Evolutionary conservation across 2,329 filamentous ascomycete genomes (phyloP).

Genomic region (Albifimbria verrucaria): DNA sequence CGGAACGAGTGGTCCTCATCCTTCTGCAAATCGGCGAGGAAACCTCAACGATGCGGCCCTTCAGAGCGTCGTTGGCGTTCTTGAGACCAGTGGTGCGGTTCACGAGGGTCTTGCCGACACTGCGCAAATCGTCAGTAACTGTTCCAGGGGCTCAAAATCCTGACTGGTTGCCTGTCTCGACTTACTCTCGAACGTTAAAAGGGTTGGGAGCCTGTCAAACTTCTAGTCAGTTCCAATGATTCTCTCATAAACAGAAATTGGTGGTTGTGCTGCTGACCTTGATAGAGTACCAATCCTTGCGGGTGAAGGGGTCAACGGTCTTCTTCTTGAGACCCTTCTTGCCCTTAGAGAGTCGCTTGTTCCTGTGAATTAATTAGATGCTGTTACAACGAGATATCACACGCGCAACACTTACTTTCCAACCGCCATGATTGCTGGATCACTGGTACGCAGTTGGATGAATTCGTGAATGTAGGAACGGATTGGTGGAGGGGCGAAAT

Average conservation of each 20-base stretch:
- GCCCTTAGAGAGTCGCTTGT: slow-evolving; percentile 99
- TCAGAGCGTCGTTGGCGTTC: slow-evolving; percentile 99
- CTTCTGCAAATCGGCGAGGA: slow-evolving; percentile 99
- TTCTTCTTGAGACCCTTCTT: slow-evolving; percentile 99
- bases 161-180: slow-evolving; percentile 22
- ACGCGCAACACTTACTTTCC: slow-evolving; percentile 47
- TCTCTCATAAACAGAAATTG: neutral
- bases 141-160: slow-evolving; percentile 13
- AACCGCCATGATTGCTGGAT: slow-evolving; percentile 58
- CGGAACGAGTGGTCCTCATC: slow-evolving; percentile 99
- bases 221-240: slow-evolving; percentile 13
- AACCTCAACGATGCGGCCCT: slow-evolving; percentile 98
- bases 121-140: slow-evolving; percentile 38
- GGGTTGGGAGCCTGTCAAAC: slow-evolving; percentile 76
- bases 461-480: slow-evolving; percentile 41
- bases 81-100: slow-evolving; percentile 99
- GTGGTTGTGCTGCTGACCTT: slow-evolving; percentile 67
- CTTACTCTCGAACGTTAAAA: slow-evolving; percentile 96
- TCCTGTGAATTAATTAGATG: slow-evolving; percentile 53
- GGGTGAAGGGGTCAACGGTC: slow-evolving; percentile 92
- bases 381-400: slow-evolving; percentile 3
- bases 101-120: slow-evolving; percentile 99
- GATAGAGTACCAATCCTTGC: slow-evolving; percentile 99
- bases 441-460: slow-evolving; percentile 40
- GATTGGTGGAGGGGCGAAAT: slow-evolving; percentile 38